Conservation (phyloP, 192 early-diverging fungal genomes). For the Borealophlyctis nickersoniae region DNA sequence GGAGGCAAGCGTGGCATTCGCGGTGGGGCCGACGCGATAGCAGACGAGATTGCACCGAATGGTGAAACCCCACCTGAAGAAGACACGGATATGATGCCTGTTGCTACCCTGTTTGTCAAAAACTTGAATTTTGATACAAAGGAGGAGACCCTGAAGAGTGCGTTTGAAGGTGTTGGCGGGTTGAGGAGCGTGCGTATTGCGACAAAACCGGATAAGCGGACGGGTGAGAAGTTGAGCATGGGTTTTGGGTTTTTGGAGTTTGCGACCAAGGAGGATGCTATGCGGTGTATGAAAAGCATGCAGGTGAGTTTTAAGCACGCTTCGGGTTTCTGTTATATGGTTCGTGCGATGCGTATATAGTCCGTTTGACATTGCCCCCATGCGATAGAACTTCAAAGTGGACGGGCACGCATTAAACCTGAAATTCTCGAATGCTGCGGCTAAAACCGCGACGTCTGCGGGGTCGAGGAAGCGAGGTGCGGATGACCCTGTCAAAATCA, state of each 20-base stretch:
- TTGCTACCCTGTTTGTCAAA: constrained; percentile 91
- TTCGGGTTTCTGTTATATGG: too few species aligned
- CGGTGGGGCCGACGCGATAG: not conserved
- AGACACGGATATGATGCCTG: constrained; percentile 54
- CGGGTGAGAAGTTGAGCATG: constrained; percentile 79
- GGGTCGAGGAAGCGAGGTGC: constrained; percentile 14
- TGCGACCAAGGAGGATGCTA: constrained; percentile 72
- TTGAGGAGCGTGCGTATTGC: constrained; percentile 78
- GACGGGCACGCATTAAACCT: constrained; percentile 88
- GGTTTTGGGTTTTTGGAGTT: constrained; percentile 99
- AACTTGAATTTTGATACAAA: constrained; percentile 92
- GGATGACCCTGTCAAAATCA: constrained; percentile 56
- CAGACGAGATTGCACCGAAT: constrained; percentile 28
- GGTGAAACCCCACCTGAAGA: constrained; percentile 18
- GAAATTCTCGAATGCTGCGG: constrained; percentile 80
- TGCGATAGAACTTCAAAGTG: constrained; percentile 58
- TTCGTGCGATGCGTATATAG: too few species aligned
- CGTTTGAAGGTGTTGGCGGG: constrained; percentile 74
- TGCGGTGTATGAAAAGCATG: constrained; percentile 81
- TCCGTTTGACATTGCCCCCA: too few species aligned
- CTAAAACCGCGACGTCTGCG: constrained; percentile 26
- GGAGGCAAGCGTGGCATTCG: constrained; percentile 18
- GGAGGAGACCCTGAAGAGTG: constrained; percentile 66
- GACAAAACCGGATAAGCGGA: constrained; percentile 84
- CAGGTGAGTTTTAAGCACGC: constrained; percentile 56